Conservation (phyloP, 345 rosid genomes). For the Arabidopsis arenosa region DNA sequence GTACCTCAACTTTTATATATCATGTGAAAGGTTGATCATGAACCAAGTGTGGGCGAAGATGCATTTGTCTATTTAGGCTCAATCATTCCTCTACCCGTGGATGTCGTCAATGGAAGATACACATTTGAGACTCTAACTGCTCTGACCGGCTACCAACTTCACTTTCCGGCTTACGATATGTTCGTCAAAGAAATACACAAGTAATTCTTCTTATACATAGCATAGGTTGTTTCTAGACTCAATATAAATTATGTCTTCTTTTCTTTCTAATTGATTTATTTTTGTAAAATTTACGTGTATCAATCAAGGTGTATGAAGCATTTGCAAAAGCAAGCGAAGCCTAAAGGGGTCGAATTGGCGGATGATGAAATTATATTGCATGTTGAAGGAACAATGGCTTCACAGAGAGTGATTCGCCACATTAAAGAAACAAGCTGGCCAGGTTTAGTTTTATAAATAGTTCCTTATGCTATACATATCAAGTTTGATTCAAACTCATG, state of each 20-base stretch:
- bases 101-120: conserved; percentile 74
- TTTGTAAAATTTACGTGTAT: background rate
- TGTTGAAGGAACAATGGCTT: conserved; percentile 84
- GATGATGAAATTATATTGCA: conserved; percentile 88
- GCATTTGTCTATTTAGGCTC: conserved; percentile 82
- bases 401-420: conserved; percentile 88
- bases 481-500: conserved; percentile 2
- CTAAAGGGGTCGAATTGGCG: conserved; percentile 72
- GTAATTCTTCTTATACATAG: conserved; percentile 45
- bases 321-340: conserved; percentile 72
- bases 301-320: conserved; percentile 66
- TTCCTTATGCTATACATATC: background rate
- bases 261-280: background rate
- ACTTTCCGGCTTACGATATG: conserved; percentile 82
- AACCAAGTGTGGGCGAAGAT: conserved; percentile 78
- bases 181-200: conserved; percentile 74
- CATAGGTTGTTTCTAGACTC: background rate
- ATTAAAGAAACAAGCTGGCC: conserved; percentile 92
- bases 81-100: conserved; percentile 68
- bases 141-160: conserved; percentile 66
- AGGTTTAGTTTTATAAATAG: conserved; percentile 48
- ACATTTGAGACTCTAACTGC: conserved; percentile 87
- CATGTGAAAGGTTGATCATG: conserved; percentile 68
- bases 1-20: background rate
- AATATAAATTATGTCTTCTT: background rate